phyloP scores from a whole-genome alignment of 2,329 filamentous ascomycete genomes.

The Microdochium trichocladiopsis region DNA sequence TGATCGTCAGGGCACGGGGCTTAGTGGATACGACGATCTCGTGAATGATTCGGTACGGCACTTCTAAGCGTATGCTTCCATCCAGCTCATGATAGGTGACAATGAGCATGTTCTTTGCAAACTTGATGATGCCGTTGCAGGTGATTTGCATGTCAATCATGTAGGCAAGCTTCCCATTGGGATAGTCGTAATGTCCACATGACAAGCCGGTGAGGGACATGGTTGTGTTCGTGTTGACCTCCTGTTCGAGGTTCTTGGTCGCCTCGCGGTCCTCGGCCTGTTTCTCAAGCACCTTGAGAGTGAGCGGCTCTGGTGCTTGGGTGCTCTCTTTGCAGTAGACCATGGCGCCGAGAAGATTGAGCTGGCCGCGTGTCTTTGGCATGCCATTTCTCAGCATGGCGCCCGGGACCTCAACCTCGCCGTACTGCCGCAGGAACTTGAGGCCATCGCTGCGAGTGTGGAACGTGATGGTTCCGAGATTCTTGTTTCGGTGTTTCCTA shows the following conservation, averaged over 20 bases:
- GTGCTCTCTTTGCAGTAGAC: slow-evolving; percentile 28
- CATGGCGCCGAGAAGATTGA: slow-evolving; percentile 17
- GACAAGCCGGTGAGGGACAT: slow-evolving; percentile 18
- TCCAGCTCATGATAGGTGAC: slow-evolving; percentile 19
- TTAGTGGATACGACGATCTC: slow-evolving; percentile 31
- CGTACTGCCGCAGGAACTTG: slow-evolving; percentile 28
- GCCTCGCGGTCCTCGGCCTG: slow-evolving; percentile 17
- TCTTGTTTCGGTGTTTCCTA: slow-evolving; percentile 29
- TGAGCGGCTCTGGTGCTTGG: slow-evolving; percentile 22
- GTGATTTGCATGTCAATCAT: slow-evolving; percentile 27
- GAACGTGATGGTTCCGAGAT: slow-evolving; percentile 34
- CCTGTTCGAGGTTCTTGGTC: slow-evolving; percentile 4
- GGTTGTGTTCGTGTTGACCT: slow-evolving; percentile 11
- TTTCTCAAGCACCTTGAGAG: slow-evolving; percentile 26
- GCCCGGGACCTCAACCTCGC: slow-evolving; percentile 6
- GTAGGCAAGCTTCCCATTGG: slow-evolving; percentile 28
- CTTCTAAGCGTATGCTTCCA: slow-evolving; percentile 30
- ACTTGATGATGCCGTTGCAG: slow-evolving; percentile 29
- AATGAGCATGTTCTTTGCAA: slow-evolving; percentile 34
- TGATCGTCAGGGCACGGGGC: slow-evolving; percentile 35
- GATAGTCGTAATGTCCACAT: slow-evolving; percentile 42
- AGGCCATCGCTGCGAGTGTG: slow-evolving; percentile 27
- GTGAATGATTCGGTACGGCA: slow-evolving; percentile 40
- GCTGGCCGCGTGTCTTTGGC: slow-evolving; percentile 10
- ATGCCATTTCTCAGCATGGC: slow-evolving; percentile 1